Evolutionary conservation across 2,329 filamentous ascomycete species (phyloP).

Genomic region (Aspergillus latus): DNA sequence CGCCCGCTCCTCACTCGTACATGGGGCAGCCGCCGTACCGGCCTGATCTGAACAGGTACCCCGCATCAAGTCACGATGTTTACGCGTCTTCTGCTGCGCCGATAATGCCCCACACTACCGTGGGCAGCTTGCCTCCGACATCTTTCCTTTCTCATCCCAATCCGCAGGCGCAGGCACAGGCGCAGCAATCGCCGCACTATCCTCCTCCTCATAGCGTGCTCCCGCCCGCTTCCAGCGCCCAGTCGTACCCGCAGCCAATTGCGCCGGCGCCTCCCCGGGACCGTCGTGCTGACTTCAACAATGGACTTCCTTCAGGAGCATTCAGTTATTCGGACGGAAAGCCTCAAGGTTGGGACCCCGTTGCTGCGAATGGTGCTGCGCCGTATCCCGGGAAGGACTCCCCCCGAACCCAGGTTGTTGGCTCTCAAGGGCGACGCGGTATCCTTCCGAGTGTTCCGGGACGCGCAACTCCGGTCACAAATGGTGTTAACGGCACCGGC

Average conservation of each 20-base stretch:
- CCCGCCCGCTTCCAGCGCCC: conserved; percentile 64
- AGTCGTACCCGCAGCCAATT: conserved; percentile 72
- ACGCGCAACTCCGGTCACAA: conserved; percentile 71
- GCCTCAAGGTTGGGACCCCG: conserved; percentile 53
- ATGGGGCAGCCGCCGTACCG: conserved; percentile 44
- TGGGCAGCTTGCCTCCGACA: conserved; percentile 44
- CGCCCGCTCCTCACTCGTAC: conserved; percentile 43
- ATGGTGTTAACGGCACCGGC: conserved; percentile 59
- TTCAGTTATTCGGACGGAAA: conserved; percentile 58
- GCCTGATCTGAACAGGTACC: conserved; percentile 45
- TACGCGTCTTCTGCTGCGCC: conserved; percentile 44
- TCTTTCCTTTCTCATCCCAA: conserved; percentile 45
- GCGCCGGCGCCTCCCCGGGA: conserved; percentile 65
- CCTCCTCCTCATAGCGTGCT: conserved; percentile 55
- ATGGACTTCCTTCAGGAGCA: conserved; percentile 70
- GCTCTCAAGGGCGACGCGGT: conserved; percentile 87
- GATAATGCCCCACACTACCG: conserved; percentile 44
- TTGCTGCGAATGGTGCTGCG: conserved; percentile 40
- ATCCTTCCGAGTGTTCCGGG: conserved; percentile 90
- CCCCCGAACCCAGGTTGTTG: conserved; percentile 77
- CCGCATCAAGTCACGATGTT: conserved; percentile 44
- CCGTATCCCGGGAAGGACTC: conserved; percentile 44
- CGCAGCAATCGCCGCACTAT: conserved; percentile 40
- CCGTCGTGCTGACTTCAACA: conserved; percentile 56
- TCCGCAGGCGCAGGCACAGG: conserved; percentile 33